phyloP scores from a whole-genome alignment of 352 stramenopile species.

The Globisporangium orthogonon region DNA sequence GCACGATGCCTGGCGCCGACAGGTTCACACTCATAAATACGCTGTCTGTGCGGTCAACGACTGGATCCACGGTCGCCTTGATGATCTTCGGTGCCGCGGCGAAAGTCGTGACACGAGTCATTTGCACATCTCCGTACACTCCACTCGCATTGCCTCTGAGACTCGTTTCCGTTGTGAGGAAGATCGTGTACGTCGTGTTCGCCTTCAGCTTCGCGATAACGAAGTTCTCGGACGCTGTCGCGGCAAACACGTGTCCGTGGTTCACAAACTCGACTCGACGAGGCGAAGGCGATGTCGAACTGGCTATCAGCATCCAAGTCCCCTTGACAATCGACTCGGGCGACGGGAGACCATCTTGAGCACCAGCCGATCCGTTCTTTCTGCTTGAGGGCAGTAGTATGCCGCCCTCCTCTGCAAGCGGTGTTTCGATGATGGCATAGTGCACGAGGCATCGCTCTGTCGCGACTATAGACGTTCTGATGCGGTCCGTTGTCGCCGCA shows the following conservation, averaged over 20 bases:
- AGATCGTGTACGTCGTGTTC: conserved; percentile 54
- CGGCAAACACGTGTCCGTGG: conserved; percentile 3
- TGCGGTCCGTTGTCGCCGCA: conserved; percentile 24
- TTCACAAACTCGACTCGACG: conserved; percentile 6
- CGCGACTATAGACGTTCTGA: conserved; percentile 18
- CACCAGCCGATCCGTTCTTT: background rate
- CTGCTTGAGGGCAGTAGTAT: background rate
- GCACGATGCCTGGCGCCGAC: conserved; percentile 51
- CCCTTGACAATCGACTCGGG: conserved; percentile 11
- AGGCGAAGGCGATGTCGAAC: background rate
- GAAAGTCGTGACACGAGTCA: conserved; percentile 38
- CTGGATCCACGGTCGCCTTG: conserved; percentile 39
- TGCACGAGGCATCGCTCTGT: conserved; percentile 35
- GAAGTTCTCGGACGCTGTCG: conserved; percentile 10
- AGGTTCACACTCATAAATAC: conserved; percentile 58
- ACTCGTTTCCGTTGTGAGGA: conserved; percentile 43
- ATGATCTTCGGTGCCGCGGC: conserved; percentile 54
- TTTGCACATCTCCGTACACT: conserved; percentile 32
- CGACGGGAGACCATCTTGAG: background rate
- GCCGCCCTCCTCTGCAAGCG: background rate
- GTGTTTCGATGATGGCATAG: conserved; percentile 25
- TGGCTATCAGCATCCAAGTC: background rate
- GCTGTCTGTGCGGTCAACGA: conserved; percentile 35
- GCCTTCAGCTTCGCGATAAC: conserved; percentile 19
- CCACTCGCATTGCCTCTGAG: conserved; percentile 27